Evolutionary conservation across 1,139 yeast genomes (phyloP).

Genomic region (Oligophagozyma castellii): DNA sequence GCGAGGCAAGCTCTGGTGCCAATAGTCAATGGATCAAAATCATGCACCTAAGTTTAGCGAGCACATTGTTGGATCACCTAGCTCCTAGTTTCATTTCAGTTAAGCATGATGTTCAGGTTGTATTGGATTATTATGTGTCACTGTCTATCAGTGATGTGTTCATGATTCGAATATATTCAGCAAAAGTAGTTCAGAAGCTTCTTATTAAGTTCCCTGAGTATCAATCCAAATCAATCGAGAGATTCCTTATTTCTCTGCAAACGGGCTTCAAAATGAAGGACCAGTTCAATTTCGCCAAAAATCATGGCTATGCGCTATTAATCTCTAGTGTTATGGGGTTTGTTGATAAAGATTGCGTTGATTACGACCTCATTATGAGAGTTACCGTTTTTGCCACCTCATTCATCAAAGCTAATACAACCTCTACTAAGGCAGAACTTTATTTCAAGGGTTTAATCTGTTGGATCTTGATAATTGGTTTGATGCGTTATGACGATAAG

Average conservation of each 20-base stretch:
- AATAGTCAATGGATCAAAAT: conserved; percentile 12
- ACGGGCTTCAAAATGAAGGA: conserved; percentile 27
- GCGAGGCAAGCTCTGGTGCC: conserved; percentile 3
- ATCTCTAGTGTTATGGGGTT: conserved; percentile 27
- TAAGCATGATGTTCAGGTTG: conserved; percentile 13
- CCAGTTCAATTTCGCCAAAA: conserved; percentile 24
- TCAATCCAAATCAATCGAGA: conserved; percentile 20
- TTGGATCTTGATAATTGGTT: conserved; percentile 69
- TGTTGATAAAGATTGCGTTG: conserved; percentile 26
- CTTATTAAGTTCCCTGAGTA: conserved; percentile 22
- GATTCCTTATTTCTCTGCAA: conserved; percentile 19
- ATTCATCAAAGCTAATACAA: conserved; percentile 24
- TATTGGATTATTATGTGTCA: conserved; percentile 21
- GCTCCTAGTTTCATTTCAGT: conserved; percentile 24
- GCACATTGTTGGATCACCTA: conserved; percentile 11
- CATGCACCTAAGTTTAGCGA: conserved; percentile 17
- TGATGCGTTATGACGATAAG: conserved; percentile 52
- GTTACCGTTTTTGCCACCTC: conserved; percentile 25
- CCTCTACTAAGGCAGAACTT: conserved; percentile 20
- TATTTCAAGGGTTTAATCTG: conserved; percentile 35
- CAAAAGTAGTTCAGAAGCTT: conserved; percentile 26
- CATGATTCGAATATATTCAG: conserved; percentile 27
- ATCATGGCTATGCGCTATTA: conserved; percentile 30
- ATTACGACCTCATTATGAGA: conserved; percentile 25
- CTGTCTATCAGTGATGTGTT: conserved; percentile 26